Base-by-base conservation (phyloP, 345 rosid species). In the Ceriops decandra region DNA sequence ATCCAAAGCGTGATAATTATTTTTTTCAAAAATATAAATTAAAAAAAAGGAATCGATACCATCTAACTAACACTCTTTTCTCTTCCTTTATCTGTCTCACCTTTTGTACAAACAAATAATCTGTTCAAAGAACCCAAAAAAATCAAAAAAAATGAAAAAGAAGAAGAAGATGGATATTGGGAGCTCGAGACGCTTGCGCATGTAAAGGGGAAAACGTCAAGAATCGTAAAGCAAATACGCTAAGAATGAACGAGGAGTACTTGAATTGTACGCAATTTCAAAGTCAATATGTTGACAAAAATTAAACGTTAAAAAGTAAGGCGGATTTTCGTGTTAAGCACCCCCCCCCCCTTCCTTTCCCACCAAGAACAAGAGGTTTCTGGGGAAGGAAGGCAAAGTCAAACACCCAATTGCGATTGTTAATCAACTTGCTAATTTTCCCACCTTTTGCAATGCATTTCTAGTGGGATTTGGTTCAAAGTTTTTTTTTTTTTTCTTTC, bases 191-290 rank as follows among this genome's bases (percentile, higher is more conserved):
- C 73, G 78, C 66, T 57, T 69, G 62, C 31, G 54, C 36, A 27
- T 71, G 9, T 13, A 51, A 38, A 15, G 52, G 42, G 20, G 8
- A 67, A 70, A 63, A 72, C 49, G 80, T 66, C 24, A 56, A 74
- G 53, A 47, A 75, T 72, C 52, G 66, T 66, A 78, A 76, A 67
- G 72, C 72, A 65, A 64, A 66, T 59, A 69, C 64, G 71, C 71
- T 30, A 78, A 57, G 73, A 68, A 74, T 65, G 73, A 68, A 74
- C 56, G 63, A 22, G 52, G 67, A 22, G 84, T 57, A 75, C 79
- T 77, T 77, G 72, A 80, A 67, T 46, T 68, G 69, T 63, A 82
- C 79, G 88, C 87, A 54, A 69, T 71, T 74, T 65, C 77, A 75
- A 83, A 83, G 86, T 79, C 86, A 42, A 42, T 13, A 13, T 15